A percentile compares a stretch with the other conserved stretches of the same genome.
Evolutionary conservation across 225 moss, liverwort and hornwort genomes (phyloP).

Genomic region (Ulota crispa): DNA sequence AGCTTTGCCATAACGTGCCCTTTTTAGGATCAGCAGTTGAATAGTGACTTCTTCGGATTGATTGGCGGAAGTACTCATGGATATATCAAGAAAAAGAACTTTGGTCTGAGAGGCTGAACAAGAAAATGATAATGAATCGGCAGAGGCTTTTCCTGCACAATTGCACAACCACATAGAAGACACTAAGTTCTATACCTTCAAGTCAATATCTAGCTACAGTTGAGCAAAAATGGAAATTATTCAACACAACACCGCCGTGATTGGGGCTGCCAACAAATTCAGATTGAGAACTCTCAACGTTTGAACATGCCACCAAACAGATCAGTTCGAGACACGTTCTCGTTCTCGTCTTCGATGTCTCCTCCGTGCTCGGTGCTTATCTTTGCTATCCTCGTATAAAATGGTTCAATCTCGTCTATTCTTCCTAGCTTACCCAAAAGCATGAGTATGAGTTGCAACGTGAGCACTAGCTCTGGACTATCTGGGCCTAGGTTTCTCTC

Average conservation of each 20-base stretch:
- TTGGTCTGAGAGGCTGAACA: neutral
- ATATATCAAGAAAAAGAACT: neutral
- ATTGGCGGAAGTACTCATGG: neutral
- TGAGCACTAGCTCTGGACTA: constrained; percentile 66
- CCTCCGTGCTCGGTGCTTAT: constrained; percentile 23
- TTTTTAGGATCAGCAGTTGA: neutral
- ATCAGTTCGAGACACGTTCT: constrained; percentile 2
- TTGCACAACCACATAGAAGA: neutral
- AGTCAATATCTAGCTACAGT: neutral
- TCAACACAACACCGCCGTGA: neutral
- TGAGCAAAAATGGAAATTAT: neutral
- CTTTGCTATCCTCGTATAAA: constrained; percentile 27
- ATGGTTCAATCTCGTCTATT: constrained; percentile 48
- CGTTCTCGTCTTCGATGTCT: constrained; percentile 13
- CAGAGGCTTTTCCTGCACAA: neutral
- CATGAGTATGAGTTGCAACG: constrained; percentile 66
- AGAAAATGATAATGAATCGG: neutral
- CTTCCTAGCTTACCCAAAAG: constrained; percentile 67
- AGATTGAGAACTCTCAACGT: neutral
- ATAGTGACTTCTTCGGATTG: too few relatives aligned
- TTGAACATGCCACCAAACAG: constrained; percentile 20
- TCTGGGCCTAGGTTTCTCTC: constrained; percentile 62
- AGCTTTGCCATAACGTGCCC: neutral
- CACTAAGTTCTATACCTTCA: neutral
- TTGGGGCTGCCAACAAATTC: neutral